Evolutionary conservation across 2,329 filamentous ascomycete genomes (phyloP).

Genomic region (Phialophora macrospora): DNA sequence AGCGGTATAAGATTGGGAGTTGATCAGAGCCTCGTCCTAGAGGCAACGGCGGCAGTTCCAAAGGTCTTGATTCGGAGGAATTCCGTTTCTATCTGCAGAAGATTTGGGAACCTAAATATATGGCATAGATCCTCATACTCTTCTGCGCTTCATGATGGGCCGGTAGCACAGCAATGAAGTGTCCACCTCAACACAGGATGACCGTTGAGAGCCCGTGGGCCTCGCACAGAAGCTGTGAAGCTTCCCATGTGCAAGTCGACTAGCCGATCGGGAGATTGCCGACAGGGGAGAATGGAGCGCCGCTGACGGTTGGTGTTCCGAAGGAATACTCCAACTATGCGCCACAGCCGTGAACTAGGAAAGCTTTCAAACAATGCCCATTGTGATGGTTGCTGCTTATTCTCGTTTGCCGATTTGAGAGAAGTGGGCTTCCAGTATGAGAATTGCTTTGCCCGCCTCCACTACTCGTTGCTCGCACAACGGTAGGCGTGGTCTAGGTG

Average conservation of each 20-base stretch:
- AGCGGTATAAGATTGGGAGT: slow-evolving; percentile 5
- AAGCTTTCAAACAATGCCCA: slow-evolving; percentile 4
- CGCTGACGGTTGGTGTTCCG: slow-evolving; percentile 19
- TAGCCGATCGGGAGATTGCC: slow-evolving; percentile 33
- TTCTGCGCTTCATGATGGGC: background rate
- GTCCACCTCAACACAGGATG: slow-evolving; percentile 13
- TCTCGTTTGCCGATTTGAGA: background rate
- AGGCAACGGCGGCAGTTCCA: background rate
- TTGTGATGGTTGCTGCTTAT: background rate
- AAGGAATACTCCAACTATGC: slow-evolving; percentile 25
- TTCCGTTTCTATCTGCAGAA: slow-evolving; percentile 1
- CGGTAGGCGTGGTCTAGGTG: background rate
- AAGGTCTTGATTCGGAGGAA: background rate
- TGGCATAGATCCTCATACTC: background rate
- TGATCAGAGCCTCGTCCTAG: background rate
- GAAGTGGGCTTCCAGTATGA: background rate
- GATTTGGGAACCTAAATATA: slow-evolving; percentile 2
- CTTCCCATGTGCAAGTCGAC: slow-evolving; percentile 10
- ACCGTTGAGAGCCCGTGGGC: slow-evolving; percentile 8
- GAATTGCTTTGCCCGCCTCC: background rate
- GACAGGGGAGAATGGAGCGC: slow-evolving; percentile 22
- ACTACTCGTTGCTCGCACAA: background rate
- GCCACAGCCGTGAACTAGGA: slow-evolving; percentile 27
- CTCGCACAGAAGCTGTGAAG: background rate
- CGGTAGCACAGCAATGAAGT: background rate